phyloP scores from a whole-genome alignment of 768 basidiomycete species.

The Collybia sordida region DNA sequence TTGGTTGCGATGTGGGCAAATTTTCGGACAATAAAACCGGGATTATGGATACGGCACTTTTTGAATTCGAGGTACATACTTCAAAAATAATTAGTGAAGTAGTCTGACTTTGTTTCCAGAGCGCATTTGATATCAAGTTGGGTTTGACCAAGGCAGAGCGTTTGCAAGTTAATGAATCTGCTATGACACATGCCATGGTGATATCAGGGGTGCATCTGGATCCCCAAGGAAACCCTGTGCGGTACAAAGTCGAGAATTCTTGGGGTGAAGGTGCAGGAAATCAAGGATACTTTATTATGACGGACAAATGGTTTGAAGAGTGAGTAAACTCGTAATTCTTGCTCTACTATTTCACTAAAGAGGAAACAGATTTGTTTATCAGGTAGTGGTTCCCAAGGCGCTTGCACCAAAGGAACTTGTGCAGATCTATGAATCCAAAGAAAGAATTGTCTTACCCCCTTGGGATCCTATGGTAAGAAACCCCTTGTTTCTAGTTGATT shows the following conservation, averaged over 20 bases:
- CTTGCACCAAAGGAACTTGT: slow-evolving; percentile 81
- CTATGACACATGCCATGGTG: slow-evolving; percentile 97
- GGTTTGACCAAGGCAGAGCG: slow-evolving; percentile 85
- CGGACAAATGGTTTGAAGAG: slow-evolving; percentile 90
- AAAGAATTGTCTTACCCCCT: slow-evolving; percentile 69
- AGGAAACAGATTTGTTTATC: slow-evolving; percentile 75
- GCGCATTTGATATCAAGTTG: slow-evolving; percentile 80
- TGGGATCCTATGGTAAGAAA: slow-evolving; percentile 87
- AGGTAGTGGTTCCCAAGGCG: slow-evolving; percentile 84
- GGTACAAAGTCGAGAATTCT: slow-evolving; percentile 98
- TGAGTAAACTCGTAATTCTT: slow-evolving; percentile 35
- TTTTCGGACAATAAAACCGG: slow-evolving; percentile 70
- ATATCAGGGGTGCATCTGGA: slow-evolving; percentile 93
- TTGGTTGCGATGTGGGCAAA: slow-evolving; percentile 95
- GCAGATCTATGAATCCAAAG: slow-evolving; percentile 70
- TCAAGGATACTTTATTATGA: slow-evolving; percentile 92
- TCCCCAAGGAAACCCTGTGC: slow-evolving; percentile 63
- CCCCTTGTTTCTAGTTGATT: background rate
- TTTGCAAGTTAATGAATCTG: slow-evolving; percentile 76
- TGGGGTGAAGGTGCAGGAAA: slow-evolving; percentile 82
- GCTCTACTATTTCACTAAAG: slow-evolving; percentile 1
- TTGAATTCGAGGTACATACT: slow-evolving; percentile 70
- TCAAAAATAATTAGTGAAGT: background rate
- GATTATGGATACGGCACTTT: slow-evolving; percentile 85
- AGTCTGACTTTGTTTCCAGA: slow-evolving; percentile 34